These are phyloP conservation scores for Pisolithus orientalis DNA, from an alignment of 768 basidiomycete genomes.

Conservation along the genomic window DNA sequence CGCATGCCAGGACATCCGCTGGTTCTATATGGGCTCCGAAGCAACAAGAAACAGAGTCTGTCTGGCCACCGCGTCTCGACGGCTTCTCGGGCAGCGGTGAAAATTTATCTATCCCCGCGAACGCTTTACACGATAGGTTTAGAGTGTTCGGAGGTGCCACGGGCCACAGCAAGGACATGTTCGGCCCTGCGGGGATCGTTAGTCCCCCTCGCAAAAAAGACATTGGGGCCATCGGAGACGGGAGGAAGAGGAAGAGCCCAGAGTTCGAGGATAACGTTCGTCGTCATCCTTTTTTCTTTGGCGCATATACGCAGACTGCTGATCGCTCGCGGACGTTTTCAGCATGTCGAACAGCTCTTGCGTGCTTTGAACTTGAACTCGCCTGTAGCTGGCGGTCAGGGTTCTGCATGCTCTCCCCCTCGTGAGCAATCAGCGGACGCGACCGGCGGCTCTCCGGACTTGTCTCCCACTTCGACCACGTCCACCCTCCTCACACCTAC, in stretches of 20 bases:
- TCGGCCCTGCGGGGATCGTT: constrained; percentile 45
- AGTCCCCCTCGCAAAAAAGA: constrained; percentile 36
- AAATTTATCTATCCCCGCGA: constrained; percentile 24
- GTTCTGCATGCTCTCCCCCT: constrained; percentile 38
- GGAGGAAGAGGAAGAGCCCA: constrained; percentile 57
- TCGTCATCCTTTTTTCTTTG: constrained; percentile 14
- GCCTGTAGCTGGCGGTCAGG: constrained; percentile 47
- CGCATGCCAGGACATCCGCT: constrained; percentile 34
- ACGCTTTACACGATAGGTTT: constrained; percentile 23
- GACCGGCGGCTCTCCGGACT: constrained; percentile 55
- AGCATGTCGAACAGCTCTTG: constrained; percentile 79
- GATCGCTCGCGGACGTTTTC: constrained; percentile 1
- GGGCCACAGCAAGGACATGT: constrained; percentile 53
- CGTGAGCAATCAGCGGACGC: constrained; percentile 29
- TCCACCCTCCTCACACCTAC: constrained; percentile 71
- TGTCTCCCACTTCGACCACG: constrained; percentile 67
- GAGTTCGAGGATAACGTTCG: constrained; percentile 44
- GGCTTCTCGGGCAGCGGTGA: constrained; percentile 51
- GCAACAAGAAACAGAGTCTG: constrained; percentile 57
- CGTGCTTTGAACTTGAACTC: constrained; percentile 77
- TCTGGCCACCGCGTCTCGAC: constrained; percentile 66
- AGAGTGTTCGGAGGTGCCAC: constrained; percentile 4
- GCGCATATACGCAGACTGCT: constrained; percentile 26
- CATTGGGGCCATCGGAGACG: constrained; percentile 77
- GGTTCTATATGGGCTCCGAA: constrained; percentile 82